Conservation (phyloP, 257 asterid species). For the Ocimum tenuiflorum region DNA sequence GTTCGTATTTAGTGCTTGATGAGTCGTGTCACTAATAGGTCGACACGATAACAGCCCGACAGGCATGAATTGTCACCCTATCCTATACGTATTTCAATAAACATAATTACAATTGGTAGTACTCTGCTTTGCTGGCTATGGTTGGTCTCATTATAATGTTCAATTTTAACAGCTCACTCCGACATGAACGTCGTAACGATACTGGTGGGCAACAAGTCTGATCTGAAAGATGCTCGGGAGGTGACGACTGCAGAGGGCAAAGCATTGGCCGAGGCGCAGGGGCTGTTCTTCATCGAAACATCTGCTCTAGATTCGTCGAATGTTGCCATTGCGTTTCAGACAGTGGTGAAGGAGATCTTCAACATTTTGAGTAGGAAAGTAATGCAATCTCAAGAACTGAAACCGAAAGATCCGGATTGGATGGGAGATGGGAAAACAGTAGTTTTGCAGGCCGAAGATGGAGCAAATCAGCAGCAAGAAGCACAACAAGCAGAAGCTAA, state of each 20-base stretch:
- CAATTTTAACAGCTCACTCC: conserved; percentile 61
- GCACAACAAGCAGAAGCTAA: conserved; percentile 27
- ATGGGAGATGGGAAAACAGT: conserved; percentile 59
- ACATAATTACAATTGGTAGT: no score
- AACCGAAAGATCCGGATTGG: conserved; percentile 47
- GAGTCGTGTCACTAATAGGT: no score
- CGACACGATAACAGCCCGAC: no score
- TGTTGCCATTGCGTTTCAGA: conserved; percentile 69
- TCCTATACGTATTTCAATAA: no score
- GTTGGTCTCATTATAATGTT: not conserved
- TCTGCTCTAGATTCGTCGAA: conserved; percentile 93
- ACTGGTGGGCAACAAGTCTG: conserved; percentile 87
- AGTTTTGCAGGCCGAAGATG: conserved; percentile 68
- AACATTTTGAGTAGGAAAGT: conserved; percentile 82
- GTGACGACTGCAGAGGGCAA: conserved; percentile 88
- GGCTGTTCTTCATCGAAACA: conserved; percentile 83
- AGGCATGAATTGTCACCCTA: no score
- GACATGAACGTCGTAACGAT: conserved; percentile 94
- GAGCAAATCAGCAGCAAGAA: conserved; percentile 36
- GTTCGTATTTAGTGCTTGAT: no score
- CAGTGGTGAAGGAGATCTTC: conserved; percentile 74
- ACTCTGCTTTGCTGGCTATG: not conserved
- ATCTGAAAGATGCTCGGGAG: conserved; percentile 83
- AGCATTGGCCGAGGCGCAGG: conserved; percentile 72
- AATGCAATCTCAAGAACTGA: conserved; percentile 86